Evolutionary conservation across 1,139 yeast species (phyloP), one percentile per base, ranked within the genome.

Genomic region (Yamadazyma friedrichii): DNA sequence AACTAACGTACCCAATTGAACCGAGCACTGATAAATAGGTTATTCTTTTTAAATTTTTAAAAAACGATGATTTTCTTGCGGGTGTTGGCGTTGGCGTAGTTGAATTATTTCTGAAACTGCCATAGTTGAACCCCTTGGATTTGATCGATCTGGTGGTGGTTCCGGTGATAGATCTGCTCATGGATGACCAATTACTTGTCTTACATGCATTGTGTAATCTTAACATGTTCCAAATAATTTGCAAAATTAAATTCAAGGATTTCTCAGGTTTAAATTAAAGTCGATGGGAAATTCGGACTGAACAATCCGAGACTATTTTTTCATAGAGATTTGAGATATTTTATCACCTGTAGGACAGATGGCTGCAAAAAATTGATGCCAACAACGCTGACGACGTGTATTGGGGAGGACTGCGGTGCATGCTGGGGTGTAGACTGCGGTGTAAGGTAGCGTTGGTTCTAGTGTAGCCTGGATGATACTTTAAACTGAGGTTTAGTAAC

Each of bases 1-100:
- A 80, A 25, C 76, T 65, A 43, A 84, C 59, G 51, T 75, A 76
- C 3, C 76, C 82, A 38, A 74, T 62, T 11, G 66, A 53, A 34
- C 66, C 74, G 10, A 64, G 41, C 5, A 66, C 47, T 2, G 72
- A 41, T 29, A 67, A 49, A 9, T 57, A 52, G 15, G 67, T 46
- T 13, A 60, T 48, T 34, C 62, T 54, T 41, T 61, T 61, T 35
- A 71, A 53, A 45, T 55, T 62, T 39, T 55, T 64, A 62, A 72
- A 58, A 9, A 61, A 48, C 31, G 52, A 53, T 28, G 56, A 50
- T 16, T 43, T 42, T 17, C 34, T 20, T n/a, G 16, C 33, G 10
- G 42, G 35, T 25, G 40, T 39, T 13, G 40, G 30, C 11, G 16
- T 12, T 4, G 36, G 15, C 9, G 22, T 33, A 16, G 46, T 41